Percentiles rank a stretch among this genome's conserved stretches.
These are phyloP conservation scores for Candida germanica DNA, from an alignment of 805 yeast genomes.

Conservation along the genomic window DNA sequence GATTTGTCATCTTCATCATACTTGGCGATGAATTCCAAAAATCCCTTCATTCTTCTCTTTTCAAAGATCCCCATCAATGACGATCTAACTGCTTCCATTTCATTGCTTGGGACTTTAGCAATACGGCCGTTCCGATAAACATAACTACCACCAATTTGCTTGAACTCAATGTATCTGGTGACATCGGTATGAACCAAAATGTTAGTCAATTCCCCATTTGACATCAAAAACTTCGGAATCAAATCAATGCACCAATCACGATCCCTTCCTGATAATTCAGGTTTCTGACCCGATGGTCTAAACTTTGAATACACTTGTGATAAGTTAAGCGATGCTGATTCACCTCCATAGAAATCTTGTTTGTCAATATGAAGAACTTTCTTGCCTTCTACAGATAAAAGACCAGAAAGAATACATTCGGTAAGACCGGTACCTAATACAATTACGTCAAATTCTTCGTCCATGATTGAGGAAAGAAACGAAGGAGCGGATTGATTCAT, in stretches of 20 bases:
- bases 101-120: constrained; percentile 93
- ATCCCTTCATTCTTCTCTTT: constrained; percentile 90
- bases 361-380: constrained; percentile 95
- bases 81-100: constrained; percentile 84
- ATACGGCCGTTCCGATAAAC: constrained; percentile 88
- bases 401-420: constrained; percentile 91
- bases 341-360: constrained; percentile 95
- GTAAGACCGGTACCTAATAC: constrained; percentile 95
- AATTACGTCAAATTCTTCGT: constrained; percentile 94
- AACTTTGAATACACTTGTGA: constrained; percentile 72
- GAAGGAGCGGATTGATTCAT: too few species aligned
- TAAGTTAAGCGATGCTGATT: constrained; percentile 79
- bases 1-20: constrained; percentile 75
- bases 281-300: constrained; percentile 69
- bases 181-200: constrained; percentile 94
- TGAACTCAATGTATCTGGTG: constrained; percentile 92
- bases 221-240: constrained; percentile 96
- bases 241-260: constrained; percentile 98
- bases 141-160: constrained; percentile 93
- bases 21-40: constrained; percentile 80
- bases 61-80: constrained; percentile 95
- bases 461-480: constrained; percentile 61
- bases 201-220: constrained; percentile 95
- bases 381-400: constrained; percentile 95
- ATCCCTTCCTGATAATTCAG: constrained; percentile 80